Percentiles rank a stretch among this genome's conserved stretches.
These are phyloP conservation scores for Trichothecium roseum DNA, from an alignment of 2,329 filamentous ascomycete genomes.

Conservation along the genomic window DNA sequence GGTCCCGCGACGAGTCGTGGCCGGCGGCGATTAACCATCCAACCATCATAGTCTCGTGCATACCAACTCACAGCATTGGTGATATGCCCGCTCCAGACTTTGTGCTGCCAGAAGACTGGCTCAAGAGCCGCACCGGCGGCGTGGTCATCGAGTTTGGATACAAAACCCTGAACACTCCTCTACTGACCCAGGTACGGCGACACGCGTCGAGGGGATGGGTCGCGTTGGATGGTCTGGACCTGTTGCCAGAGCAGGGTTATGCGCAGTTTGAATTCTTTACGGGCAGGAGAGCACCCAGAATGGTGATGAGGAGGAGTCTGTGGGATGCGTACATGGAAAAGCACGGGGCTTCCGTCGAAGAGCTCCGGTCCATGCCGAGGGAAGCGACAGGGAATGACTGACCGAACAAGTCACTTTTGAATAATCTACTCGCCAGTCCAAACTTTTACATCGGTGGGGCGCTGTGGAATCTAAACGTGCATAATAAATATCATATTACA, in stretches of 20 bases:
- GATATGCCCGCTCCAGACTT: constrained; percentile 58
- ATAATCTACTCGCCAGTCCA: too few species aligned
- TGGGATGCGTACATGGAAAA: constrained; percentile 33
- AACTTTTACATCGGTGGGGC: too few species aligned
- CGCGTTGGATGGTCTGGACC: constrained; percentile 63
- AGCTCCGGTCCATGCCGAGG: too few species aligned
- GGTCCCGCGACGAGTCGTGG: constrained; percentile 51
- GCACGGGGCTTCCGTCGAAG: constrained; percentile 4
- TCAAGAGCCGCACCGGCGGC: constrained; percentile 62
- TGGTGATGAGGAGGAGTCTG: constrained; percentile 60
- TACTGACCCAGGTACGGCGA: constrained; percentile 56
- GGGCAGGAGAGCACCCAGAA: constrained; percentile 39
- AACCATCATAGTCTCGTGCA: constrained; percentile 67
- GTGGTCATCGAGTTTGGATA: constrained; percentile 69
- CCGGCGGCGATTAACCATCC: constrained; percentile 51
- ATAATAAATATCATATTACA: too few species aligned
- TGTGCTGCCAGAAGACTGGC: constrained; percentile 57
- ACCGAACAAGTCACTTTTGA: too few species aligned
- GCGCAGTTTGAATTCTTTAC: constrained; percentile 78
- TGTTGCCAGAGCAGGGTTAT: constrained; percentile 69
- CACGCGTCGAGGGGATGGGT: constrained; percentile 58
- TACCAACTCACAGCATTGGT: constrained; percentile 59
- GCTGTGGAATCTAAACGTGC: too few species aligned
- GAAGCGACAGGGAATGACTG: too few species aligned
- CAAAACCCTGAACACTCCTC: constrained; percentile 60